Percentiles rank a stretch among this genome's conserved stretches.
phyloP scores from a whole-genome alignment of 2,329 filamentous ascomycete species.

The Botryotinia calthae region DNA sequence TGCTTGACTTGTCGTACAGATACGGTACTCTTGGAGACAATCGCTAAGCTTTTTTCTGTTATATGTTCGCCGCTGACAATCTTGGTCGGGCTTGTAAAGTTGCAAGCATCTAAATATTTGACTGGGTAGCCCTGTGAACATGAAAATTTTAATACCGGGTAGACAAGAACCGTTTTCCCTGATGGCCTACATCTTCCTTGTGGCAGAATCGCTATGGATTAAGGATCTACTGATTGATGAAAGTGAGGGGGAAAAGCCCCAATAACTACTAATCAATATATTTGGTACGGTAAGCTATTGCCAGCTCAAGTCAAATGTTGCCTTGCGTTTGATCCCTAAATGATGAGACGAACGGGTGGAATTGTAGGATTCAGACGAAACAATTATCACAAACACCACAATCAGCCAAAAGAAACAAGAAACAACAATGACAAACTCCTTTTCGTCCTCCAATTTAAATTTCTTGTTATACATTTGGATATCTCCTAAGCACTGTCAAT shows the following conservation, averaged over 20 bases:
- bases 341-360: conserved; percentile 5
- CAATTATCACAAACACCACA: neutral
- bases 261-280: neutral
- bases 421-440: neutral
- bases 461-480: neutral
- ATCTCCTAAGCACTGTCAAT: conserved; percentile 3
- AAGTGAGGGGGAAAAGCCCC: neutral
- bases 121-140: conserved; percentile 3
- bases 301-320: neutral
- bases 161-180: neutral
- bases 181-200: neutral
- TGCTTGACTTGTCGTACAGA: neutral
- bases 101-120: neutral
- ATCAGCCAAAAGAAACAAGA: conserved; percentile 10
- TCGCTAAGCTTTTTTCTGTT: neutral
- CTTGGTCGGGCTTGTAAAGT: neutral
- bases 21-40: neutral
- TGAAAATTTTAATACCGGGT: neutral
- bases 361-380: conserved; percentile 7
- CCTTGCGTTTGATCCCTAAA: conserved; percentile 9
- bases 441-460: neutral
- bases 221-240: neutral
- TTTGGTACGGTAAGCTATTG: neutral
- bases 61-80: neutral
- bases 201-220: neutral